Conservation (phyloP, 495 filamentous ascomycete genomes). For the Parachaetomium inaequale region DNA sequence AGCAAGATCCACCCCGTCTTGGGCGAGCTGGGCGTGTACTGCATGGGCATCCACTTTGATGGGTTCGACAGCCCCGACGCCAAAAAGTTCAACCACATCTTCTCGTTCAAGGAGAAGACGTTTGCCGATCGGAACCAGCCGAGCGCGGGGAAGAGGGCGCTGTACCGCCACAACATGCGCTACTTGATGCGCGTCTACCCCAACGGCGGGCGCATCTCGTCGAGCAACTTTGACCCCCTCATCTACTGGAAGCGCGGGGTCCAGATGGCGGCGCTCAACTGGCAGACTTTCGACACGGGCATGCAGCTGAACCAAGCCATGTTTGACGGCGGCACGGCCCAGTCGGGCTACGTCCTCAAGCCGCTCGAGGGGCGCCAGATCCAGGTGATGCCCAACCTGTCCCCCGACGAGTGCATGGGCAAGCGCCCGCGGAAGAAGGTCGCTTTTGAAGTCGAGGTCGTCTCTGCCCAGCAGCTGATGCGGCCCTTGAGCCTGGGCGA, state of each 20-base stretch:
- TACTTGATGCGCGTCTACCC: slow-evolving; percentile 95
- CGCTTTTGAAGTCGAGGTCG: slow-evolving; percentile 77
- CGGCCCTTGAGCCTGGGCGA: slow-evolving; percentile 65
- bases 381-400: slow-evolving; percentile 45
- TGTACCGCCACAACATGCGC: slow-evolving; percentile 84
- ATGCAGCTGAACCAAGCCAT: slow-evolving; percentile 97
- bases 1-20: slow-evolving; percentile 84
- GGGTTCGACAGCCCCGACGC: slow-evolving; percentile 72
- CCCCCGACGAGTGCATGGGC: slow-evolving; percentile 39
- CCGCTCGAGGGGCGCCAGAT: slow-evolving; percentile 73
- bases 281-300: slow-evolving; percentile 94
- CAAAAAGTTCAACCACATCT: slow-evolving; percentile 84
- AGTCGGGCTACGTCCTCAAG: slow-evolving; percentile 89
- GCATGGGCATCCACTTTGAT: slow-evolving; percentile 77
- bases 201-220: slow-evolving; percentile 69
- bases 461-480: slow-evolving; percentile 93
- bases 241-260: slow-evolving; percentile 92
- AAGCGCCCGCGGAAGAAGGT: slow-evolving; percentile 73
- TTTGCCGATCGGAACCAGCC: slow-evolving; percentile 74
- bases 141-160: slow-evolving; percentile 63
- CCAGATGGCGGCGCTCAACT: slow-evolving; percentile 95
- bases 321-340: slow-evolving; percentile 89
- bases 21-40: slow-evolving; percentile 85
- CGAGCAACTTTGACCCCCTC: slow-evolving; percentile 88
- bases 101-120: slow-evolving; percentile 83